Conservation (phyloP, 805 yeast species). For the Kodamaea kakaduensis region DNA sequence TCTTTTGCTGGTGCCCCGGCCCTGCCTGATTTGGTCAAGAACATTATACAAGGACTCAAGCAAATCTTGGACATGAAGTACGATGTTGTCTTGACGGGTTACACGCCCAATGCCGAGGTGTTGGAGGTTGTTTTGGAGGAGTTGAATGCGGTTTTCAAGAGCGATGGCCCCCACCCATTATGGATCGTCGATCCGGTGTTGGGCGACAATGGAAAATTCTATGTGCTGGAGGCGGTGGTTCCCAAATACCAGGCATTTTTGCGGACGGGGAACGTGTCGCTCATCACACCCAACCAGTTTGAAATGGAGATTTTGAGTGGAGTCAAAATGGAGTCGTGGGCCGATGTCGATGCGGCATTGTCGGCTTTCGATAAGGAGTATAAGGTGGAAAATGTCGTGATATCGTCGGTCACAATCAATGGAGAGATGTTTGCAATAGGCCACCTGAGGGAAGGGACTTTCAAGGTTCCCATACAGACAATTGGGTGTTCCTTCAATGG, state of each 20-base stretch:
- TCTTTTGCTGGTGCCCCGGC: slow-evolving; percentile 55
- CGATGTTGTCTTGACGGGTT: slow-evolving; percentile 74
- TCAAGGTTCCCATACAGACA: slow-evolving; percentile 40
- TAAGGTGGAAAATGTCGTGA: slow-evolving; percentile 48
- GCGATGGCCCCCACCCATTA: slow-evolving; percentile 21
- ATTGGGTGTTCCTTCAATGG: slow-evolving; percentile 66
- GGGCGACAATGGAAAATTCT: slow-evolving; percentile 84
- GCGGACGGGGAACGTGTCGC: slow-evolving; percentile 36
- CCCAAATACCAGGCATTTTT: slow-evolving; percentile 51
- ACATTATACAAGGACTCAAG: slow-evolving; percentile 53
- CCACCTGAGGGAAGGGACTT: slow-evolving; percentile 15
- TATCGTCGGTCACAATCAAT: slow-evolving; percentile 51
- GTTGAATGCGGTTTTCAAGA: slow-evolving; percentile 31
- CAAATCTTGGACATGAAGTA: slow-evolving; percentile 46
- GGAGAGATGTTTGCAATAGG: slow-evolving; percentile 42
- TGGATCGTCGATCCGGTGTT: slow-evolving; percentile 88
- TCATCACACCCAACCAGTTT: slow-evolving; percentile 72
- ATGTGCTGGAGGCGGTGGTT: slow-evolving; percentile 59
- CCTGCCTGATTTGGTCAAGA: slow-evolving; percentile 41
- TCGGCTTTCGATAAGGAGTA: slow-evolving; percentile 40
- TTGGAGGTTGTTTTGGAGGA: slow-evolving; percentile 45
- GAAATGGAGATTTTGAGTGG: slow-evolving; percentile 63
- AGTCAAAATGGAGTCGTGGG: slow-evolving; percentile 35
- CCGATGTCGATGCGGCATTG: slow-evolving; percentile 37
- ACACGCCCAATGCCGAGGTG: slow-evolving; percentile 61